Base-by-base conservation (phyloP, 768 basidiomycete species). In the Holtermannia corniformis region DNA sequence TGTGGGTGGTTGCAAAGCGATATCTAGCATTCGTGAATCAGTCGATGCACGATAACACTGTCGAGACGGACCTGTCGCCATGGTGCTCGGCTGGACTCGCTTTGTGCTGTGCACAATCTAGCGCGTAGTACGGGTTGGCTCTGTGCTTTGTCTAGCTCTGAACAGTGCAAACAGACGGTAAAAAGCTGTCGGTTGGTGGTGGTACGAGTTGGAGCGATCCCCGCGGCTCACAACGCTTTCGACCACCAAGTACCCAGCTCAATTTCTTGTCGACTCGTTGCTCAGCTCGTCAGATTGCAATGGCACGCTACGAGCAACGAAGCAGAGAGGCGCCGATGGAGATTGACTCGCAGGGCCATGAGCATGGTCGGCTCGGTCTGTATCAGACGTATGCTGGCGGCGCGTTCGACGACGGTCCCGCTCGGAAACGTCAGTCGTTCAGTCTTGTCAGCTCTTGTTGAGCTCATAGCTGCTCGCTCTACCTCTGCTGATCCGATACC, bases 1-100 rank as follows among this genome's bases (percentile, higher is more conserved):
- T 61, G 87, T 84, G 0, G 89, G 89, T 0, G 87, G 65, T 51
- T 69, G 68, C 5, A 73, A 59, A 3, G 65, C 54, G 7, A 67
- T 54, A 42, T 73, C 70, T 40, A n/a, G n/a, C n/a, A n/a, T n/a
- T n/a, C n/a, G n/a, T n/a, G n/a, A n/a, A n/a, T n/a, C n/a, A n/a
- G n/a, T n/a, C n/a, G n/a, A n/a, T n/a, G n/a, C n/a, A n/a, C n/a
- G n/a, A n/a, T n/a, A n/a, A n/a, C n/a, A n/a, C n/a, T n/a, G 43
- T 62, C 55, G 49, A 46, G 24, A 51, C 59, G 41, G n/a, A 55
- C 59, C 56, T 47, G 59, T 48, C 16, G 59, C 57, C 59, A 61
- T 61, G 26, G 16, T 58, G 49, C 4, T 19, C 44, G 25, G 48
- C 3, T 24, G 11, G 19, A 16, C 16, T n/a, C n/a, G n/a, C n/a